Evolutionary conservation across 1,284 basidiomycete genomes (phyloP), one percentile per base, ranked within the genome.

Genomic region (Ceratobasidium sp.): DNA sequence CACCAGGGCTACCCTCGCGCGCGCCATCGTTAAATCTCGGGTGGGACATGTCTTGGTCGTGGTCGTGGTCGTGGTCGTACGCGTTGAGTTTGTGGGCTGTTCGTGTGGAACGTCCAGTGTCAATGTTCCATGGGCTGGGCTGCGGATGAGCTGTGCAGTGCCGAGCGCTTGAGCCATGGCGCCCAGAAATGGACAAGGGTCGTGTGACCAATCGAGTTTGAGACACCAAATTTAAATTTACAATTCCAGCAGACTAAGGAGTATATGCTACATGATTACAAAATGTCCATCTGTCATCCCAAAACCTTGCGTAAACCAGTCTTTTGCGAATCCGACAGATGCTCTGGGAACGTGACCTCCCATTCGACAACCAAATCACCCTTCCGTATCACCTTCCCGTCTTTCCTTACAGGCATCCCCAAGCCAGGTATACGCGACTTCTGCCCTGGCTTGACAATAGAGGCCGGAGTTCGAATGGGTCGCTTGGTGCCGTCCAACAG

Each of bases 361-460:
- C 93, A 94, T 74, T 86, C 86, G 61, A 96, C 85, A 59, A 92
- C 83, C 66, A 97, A 80, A 81, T 97, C 92, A 0, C 95, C 95
- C 81, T 91, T 92, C 76, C 83, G 86, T 82, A 86, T 87, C 69
- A 83, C 82, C 60, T 83, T 84, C n/a, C 88, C 88, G 70, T 89
- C 90, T 80, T 92, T 94, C 73, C 93, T 85, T 49, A 95, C 88
- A 1, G 95, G 94, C 95, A 97, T 96, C 14, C 95, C 96, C 80
- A 96, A 92, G 1, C 88, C 90, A 1, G 82, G 67, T 5, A 96
- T 81, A 30, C 83, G 84, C 14, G 88, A 92, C 79, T 91, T 86
- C 80, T 90, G 86, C 3, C 88, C 90, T 0, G 95, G 94, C 79
- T 92, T 92, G 51, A 97, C 84, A 64, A 94, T 81, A 18, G 81